A percentile compares a stretch with the other conserved stretches of the same genome.
These are phyloP conservation scores for Fremontodendron californicum DNA, from an alignment of 345 rosid genomes.

Conservation along the genomic window DNA sequence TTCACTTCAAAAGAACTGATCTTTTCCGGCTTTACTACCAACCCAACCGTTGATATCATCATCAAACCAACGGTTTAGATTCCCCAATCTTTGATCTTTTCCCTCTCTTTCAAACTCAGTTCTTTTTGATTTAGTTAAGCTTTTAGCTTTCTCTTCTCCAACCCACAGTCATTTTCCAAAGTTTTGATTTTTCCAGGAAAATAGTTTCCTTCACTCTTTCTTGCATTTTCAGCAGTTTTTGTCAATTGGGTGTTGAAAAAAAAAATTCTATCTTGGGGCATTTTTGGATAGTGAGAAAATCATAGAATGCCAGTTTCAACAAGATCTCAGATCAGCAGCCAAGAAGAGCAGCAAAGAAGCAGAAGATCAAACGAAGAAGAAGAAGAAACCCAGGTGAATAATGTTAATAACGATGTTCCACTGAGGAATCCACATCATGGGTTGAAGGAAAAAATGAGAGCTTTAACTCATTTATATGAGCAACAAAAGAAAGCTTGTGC, in stretches of 20 bases:
- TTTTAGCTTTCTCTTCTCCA: constrained; percentile 8
- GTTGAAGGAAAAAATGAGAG: constrained; percentile 86
- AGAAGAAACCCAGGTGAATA: constrained; percentile 25
- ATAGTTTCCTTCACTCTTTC: constrained; percentile 5
- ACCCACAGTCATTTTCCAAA: background rate
- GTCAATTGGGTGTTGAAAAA: constrained; percentile 21
- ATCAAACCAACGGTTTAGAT: constrained; percentile 31
- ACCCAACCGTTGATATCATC: constrained; percentile 36
- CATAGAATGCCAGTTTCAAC: constrained; percentile 77
- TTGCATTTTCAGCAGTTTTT: constrained; percentile 17
- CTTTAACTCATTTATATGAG: constrained; percentile 80
- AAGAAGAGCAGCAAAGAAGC: constrained; percentile 26
- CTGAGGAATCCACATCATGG: constrained; percentile 87
- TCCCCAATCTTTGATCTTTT: constrained; percentile 11
- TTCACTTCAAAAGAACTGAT: constrained; percentile 21
- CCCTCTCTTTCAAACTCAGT: constrained; percentile 20
- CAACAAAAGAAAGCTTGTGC: constrained; percentile 80
- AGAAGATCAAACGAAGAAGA: constrained; percentile 36
- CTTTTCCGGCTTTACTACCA: too few relatives aligned
- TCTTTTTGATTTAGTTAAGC: background rate
- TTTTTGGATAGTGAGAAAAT: constrained; percentile 46
- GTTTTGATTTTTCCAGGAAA: constrained; percentile 18
- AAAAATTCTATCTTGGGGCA: constrained; percentile 25
- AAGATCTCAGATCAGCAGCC: constrained; percentile 49
- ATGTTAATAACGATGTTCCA: constrained; percentile 16